Evolutionary conservation across 2,329 filamentous ascomycete species (phyloP), one percentile per base, ranked within the genome.

Genomic region (Penicillium hordei): DNA sequence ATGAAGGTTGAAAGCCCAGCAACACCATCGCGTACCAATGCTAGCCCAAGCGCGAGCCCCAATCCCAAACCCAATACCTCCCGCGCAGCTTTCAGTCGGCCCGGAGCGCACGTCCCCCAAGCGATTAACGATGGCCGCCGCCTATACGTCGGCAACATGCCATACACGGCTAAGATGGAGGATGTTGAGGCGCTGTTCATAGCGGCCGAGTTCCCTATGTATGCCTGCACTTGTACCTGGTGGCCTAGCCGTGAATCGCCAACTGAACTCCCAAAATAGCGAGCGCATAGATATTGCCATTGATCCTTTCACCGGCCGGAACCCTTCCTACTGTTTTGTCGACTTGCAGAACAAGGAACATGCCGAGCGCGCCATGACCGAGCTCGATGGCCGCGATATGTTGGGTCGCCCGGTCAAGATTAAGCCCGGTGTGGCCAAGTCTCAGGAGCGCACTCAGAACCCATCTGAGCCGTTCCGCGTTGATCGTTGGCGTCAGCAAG

Each of bases 321-420:
- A 90, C 70, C 87, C 87, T 0, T 88, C 86, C 38, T 90, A 90
- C 75, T 91, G 88, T 76, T 91, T 91, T 65, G 83, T 90, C 45
- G 88, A 91, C 66, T 83, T 91, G 57, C 72, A 73, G 45, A 80
- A 78, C 46, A 79, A 79, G 45, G 83, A 83, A 29, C 77, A 84
- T 31, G 87, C 87, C 3, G 78, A 83, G 5, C 71, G 72, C 1
- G 86, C 85, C 1, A 84, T 90, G 70, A 67, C 72, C n/a, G 76
- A 80, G 13, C 75, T 90, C 43, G 78, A 83, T 55, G 82, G 82
- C 19, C 77, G 76, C 21, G 74, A 79, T 13, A 75, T 90, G 33
- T 78, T 83, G 15, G 83, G 83, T 27, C 81, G 88, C 8, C 76
- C 81, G 0, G 73, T 90, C 52, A 88, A 85, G 70, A 83, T 89